Evolutionary conservation across 257 asterid genomes (phyloP).

Genomic region (Henckelia pumila): DNA sequence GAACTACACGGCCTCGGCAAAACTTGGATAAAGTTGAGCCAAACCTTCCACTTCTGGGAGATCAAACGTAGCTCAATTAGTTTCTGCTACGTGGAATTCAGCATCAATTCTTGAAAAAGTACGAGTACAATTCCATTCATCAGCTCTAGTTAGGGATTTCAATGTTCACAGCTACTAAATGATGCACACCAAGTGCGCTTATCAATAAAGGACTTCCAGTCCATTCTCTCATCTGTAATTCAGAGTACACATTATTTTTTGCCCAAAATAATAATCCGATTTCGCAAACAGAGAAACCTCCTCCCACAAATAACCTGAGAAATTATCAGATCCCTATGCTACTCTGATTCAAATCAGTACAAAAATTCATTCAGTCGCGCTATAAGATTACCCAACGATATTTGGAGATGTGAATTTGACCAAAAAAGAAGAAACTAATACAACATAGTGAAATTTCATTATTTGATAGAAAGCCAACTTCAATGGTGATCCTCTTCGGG

Average conservation of each 20-base stretch:
- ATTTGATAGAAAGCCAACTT: slow-evolving; percentile 28
- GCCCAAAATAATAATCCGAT: slow-evolving; percentile 22
- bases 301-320: slow-evolving; percentile 18
- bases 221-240: background rate
- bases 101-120: too few relatives aligned
- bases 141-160: too few relatives aligned
- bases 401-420: slow-evolving; percentile 25
- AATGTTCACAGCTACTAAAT: too few relatives aligned
- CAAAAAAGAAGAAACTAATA: slow-evolving; percentile 19
- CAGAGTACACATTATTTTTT: slow-evolving; percentile 29
- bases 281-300: slow-evolving; percentile 15
- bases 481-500: slow-evolving; percentile 2
- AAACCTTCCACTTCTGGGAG: too few relatives aligned
- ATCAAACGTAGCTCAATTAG: too few relatives aligned
- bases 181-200: too few relatives aligned
- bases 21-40: too few relatives aligned
- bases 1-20: too few relatives aligned
- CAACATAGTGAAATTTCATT: slow-evolving; percentile 27
- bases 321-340: slow-evolving; percentile 29
- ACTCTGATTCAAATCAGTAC: slow-evolving; percentile 27
- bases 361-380: slow-evolving; percentile 22
- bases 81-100: too few relatives aligned
- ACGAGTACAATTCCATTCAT: too few relatives aligned
- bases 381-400: slow-evolving; percentile 24
- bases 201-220: too few relatives aligned